A percentile compares a stretch with the other conserved stretches of the same genome.
Evolutionary conservation across 1,139 yeast species (phyloP).

Genomic region (Scheffersomyces quercinus): DNA sequence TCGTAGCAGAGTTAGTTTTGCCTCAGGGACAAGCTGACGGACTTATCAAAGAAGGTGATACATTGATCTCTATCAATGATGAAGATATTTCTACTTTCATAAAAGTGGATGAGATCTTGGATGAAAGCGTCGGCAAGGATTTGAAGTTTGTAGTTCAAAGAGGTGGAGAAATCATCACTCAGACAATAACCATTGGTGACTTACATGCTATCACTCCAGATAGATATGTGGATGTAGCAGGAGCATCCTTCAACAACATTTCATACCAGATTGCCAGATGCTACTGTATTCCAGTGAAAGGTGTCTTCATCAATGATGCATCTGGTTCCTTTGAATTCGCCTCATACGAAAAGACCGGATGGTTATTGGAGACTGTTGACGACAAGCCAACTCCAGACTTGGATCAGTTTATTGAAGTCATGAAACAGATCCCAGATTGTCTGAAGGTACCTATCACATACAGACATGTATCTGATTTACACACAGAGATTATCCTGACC

Average conservation of each 20-base stretch:
- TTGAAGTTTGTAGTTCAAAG: constrained; percentile 69
- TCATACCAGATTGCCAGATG: constrained; percentile 88
- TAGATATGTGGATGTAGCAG: constrained; percentile 78
- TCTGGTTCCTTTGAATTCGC: constrained; percentile 75
- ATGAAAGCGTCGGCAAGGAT: constrained; percentile 62
- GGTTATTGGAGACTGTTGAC: constrained; percentile 79
- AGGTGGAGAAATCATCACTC: constrained; percentile 58
- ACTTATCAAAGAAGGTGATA: constrained; percentile 80
- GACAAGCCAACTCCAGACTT: constrained; percentile 71
- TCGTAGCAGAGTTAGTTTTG: constrained; percentile 80
- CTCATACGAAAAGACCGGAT: constrained; percentile 56
- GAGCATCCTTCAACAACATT: constrained; percentile 81
- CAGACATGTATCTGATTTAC: constrained; percentile 81
- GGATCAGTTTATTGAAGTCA: constrained; percentile 74
- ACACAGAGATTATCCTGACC: constrained; percentile 65
- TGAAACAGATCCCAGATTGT: constrained; percentile 76
- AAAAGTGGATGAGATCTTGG: constrained; percentile 82
- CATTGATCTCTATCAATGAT: constrained; percentile 72
- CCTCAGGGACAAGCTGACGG: constrained; percentile 88
- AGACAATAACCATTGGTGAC: constrained; percentile 64
- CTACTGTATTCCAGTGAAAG: constrained; percentile 79
- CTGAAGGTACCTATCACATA: constrained; percentile 70
- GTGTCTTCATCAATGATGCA: constrained; percentile 79
- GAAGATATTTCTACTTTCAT: constrained; percentile 67
- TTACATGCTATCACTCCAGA: constrained; percentile 82